Evolutionary conservation across 75 land plant genomes (phyloP).

Genomic region (Sequoiadendron giganteum): DNA sequence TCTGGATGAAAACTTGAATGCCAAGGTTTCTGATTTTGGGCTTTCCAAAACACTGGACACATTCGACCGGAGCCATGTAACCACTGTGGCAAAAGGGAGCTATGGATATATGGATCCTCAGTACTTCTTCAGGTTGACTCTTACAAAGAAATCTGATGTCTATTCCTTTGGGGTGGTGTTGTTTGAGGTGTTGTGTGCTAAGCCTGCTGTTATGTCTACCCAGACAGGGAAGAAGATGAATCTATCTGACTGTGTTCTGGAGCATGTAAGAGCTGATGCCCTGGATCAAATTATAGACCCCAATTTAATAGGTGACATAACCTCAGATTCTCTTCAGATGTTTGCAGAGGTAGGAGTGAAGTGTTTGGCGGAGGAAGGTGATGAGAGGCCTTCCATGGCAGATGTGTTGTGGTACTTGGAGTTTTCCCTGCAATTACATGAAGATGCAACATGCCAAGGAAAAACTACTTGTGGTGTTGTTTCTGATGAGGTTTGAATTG

Average conservation of each 20-base stretch:
- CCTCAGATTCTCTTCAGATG: conserved; percentile 23
- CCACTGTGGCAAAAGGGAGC: conserved; percentile 31
- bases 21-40: conserved; percentile 37
- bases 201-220: conserved; percentile 21
- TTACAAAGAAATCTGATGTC: conserved; percentile 26
- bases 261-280: conserved; percentile 15
- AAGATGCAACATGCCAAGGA: neutral
- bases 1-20: conserved; percentile 24
- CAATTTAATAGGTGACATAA: conserved; percentile 12
- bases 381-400: conserved; percentile 33
- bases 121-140: conserved; percentile 25
- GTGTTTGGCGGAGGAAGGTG: conserved; percentile 31
- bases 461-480: no score
- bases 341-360: conserved; percentile 36
- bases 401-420: conserved; percentile 40
- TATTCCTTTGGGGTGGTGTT: conserved; percentile 37
- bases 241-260: conserved; percentile 27
- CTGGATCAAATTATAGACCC: conserved; percentile 24
- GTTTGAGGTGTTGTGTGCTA: conserved; percentile 28
- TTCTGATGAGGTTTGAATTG: no score
- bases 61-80: conserved; percentile 23
- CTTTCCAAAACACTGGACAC: conserved; percentile 28
- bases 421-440: conserved; percentile 18
- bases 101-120: conserved; percentile 37
- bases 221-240: conserved; percentile 24